Conservation (phyloP, 2,329 filamentous ascomycete species). For the Teratosphaeria destructans region DNA sequence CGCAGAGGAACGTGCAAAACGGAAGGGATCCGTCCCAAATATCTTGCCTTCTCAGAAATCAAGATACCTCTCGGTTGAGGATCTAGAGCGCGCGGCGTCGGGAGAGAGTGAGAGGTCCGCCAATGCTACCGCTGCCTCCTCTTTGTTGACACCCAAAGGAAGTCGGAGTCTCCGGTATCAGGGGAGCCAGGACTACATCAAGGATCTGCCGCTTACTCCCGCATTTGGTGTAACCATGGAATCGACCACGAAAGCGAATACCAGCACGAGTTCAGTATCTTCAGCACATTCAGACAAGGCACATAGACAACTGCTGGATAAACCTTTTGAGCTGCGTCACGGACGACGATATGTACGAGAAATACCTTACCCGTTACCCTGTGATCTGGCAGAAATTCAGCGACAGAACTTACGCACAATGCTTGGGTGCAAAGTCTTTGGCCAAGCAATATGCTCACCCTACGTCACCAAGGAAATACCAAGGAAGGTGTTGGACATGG, state of each 20-base stretch:
- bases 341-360: slow-evolving; percentile 77
- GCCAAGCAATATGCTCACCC: slow-evolving; percentile 66
- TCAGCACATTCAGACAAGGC: slow-evolving; percentile 6
- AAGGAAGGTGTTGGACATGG: slow-evolving; percentile 69
- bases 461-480: slow-evolving; percentile 57
- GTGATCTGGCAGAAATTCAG: slow-evolving; percentile 78
- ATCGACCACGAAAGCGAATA: background rate
- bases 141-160: background rate
- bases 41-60: background rate
- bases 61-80: background rate
- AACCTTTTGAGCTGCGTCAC: slow-evolving; percentile 49
- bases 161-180: background rate
- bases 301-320: slow-evolving; percentile 3
- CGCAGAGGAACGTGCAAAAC: slow-evolving; percentile 3
- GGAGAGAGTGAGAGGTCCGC: slow-evolving; percentile 1
- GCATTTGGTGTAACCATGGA: slow-evolving; percentile 4
- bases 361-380: slow-evolving; percentile 73
- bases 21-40: background rate
- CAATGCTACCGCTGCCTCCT: background rate
- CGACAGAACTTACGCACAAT: slow-evolving; percentile 77
- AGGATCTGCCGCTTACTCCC: background rate
- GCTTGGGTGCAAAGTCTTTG: slow-evolving; percentile 70
- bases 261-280: slow-evolving; percentile 6
- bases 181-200: slow-evolving; percentile 1
- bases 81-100: slow-evolving; percentile 2